Evolutionary conservation across 139 green algal species (phyloP).

Genomic region (Picochlorum sp.): DNA sequence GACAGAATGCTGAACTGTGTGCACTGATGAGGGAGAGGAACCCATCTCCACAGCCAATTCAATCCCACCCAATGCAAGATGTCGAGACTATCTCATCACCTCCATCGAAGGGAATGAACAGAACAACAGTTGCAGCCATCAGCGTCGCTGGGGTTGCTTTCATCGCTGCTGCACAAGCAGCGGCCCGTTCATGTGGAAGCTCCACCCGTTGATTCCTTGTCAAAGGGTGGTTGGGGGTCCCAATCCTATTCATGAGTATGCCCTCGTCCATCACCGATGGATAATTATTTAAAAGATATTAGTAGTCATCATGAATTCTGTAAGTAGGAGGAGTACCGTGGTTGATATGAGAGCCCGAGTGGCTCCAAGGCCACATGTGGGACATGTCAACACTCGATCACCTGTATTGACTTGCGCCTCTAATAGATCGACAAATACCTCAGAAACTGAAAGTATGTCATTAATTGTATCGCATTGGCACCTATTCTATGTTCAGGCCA

Average conservation of each 20-base stretch:
- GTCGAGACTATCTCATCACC: neutral
- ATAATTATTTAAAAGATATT: no score
- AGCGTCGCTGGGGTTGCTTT: neutral
- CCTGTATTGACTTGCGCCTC: no score
- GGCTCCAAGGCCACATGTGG: no score
- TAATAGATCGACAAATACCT: no score
- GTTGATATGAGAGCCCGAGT: no score
- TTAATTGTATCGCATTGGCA: neutral
- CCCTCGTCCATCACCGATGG: no score
- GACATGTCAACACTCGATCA: no score
- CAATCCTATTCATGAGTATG: no score
- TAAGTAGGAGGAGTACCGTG: no score
- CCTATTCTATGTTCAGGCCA: neutral
- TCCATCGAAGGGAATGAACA: neutral
- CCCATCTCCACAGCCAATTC: neutral
- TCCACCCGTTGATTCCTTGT: no score
- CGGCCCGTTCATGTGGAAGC: neutral
- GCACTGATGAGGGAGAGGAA: neutral
- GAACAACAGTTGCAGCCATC: neutral
- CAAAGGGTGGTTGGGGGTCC: no score
- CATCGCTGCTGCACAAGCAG: neutral
- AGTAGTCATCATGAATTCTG: no score
- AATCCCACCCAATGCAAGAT: neutral
- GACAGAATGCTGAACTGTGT: slow-evolving; percentile 8
- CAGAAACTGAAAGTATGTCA: neutral